Evolutionary conservation across 2,329 filamentous ascomycete species (phyloP), one percentile per base, ranked within the genome.

Genomic region (Dactylellina cionopaga): DNA sequence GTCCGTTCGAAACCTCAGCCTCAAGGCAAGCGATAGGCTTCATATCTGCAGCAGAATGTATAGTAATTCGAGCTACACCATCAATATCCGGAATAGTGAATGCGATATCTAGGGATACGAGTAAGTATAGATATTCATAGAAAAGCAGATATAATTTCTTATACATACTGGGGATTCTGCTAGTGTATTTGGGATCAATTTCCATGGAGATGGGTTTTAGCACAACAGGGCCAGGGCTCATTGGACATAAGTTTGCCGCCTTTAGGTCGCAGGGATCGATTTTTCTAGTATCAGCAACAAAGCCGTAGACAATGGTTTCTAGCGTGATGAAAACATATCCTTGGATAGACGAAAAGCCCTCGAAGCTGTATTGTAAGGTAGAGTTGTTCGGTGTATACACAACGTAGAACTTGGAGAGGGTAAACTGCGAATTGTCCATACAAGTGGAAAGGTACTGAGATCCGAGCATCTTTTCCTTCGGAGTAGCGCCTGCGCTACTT

Each of bases 21-120:
- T 96, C 90, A 58, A 97, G 88, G 80, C 94, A 98, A 60, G 93
- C 92, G 55, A 96, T 86, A 17, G 33, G 31, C 24, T 11, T 35
- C 77, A 85, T 82, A 59, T 85, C 84, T 10, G 85, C 82, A 3
- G 87, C 89, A 74, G 86, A 84, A 79, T 91, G 94, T 83, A 97
- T 91, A 77, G 88, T 89, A 77, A 96, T 88, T 77, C 86, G 88
- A 54, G 96, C 90, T 52, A 87, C 89, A 71, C 92, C 92, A 80
- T 97, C 93, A 59, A 97, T 85, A 83, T 97, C 94, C 51, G 93
- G 93, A 39, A 97, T 90, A 55, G 86, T 89, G 82, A 95, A 97
- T 54, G 92, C 91, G 78, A 96, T 94, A 52, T 86, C 85, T 85
- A 77, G 62, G 52, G 24, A 59, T 27, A 64, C 19, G 15, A 5